These are phyloP conservation scores for Pseudozyma pruni DNA, from an alignment of 1,284 basidiomycete genomes.

Conservation along the genomic window DNA sequence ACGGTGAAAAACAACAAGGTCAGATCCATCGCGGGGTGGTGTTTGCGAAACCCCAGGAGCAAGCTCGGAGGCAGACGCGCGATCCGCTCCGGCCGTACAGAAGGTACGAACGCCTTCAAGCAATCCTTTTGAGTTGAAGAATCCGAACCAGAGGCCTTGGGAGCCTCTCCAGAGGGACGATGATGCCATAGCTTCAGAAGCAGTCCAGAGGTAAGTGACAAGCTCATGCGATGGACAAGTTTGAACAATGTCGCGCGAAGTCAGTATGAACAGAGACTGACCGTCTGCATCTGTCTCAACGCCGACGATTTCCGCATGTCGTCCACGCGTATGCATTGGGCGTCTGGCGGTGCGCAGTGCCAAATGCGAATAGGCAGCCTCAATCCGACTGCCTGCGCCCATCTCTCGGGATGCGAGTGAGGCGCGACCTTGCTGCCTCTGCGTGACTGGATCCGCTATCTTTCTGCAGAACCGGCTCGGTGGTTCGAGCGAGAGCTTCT, in stretches of 20 bases:
- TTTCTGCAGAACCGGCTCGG: neutral
- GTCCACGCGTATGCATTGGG: neutral
- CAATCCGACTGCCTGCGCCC: neutral
- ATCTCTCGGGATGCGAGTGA: neutral
- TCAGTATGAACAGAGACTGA: constrained; percentile 4
- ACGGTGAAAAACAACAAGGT: too few relatives aligned
- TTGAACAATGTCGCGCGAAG: neutral
- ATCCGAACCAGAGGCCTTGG: neutral
- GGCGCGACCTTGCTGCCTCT: constrained; percentile 10
- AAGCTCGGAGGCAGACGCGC: too few relatives aligned
- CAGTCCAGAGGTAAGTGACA: neutral
- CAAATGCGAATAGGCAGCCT: constrained; percentile 33
- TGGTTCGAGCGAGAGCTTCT: neutral
- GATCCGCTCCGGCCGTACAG: too few relatives aligned
- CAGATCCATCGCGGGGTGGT: too few relatives aligned
- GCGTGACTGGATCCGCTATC: constrained; percentile 10
- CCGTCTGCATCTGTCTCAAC: constrained; percentile 11
- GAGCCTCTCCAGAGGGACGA: neutral
- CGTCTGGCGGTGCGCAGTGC: constrained; percentile 10
- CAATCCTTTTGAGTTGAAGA: neutral
- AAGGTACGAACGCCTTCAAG: too few relatives aligned
- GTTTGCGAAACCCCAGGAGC: too few relatives aligned
- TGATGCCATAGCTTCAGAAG: neutral
- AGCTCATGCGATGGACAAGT: neutral
- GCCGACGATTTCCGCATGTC: neutral